Conservation (phyloP, 1,284 basidiomycete species). For the Pseudozyma pruni region DNA sequence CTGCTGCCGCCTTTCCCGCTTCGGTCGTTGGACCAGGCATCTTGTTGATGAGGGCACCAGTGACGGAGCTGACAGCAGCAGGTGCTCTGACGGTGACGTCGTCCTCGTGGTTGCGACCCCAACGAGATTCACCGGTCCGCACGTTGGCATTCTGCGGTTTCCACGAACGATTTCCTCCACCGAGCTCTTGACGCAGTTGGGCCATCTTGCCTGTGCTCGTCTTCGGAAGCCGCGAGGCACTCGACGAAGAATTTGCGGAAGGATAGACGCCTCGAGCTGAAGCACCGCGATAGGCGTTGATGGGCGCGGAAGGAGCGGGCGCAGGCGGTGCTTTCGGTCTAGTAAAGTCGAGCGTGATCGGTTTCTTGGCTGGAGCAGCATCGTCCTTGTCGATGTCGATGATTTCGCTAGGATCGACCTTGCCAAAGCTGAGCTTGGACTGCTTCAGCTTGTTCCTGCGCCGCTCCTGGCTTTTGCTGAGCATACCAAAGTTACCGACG, state of each 20-base stretch:
- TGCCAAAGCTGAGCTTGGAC: slow-evolving; percentile 53
- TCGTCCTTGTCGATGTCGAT: slow-evolving; percentile 49
- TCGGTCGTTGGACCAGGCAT: slow-evolving; percentile 32
- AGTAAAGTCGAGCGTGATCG: slow-evolving; percentile 47
- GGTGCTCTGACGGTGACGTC: slow-evolving; percentile 53
- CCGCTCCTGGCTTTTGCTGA: slow-evolving; percentile 35
- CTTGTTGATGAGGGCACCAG: slow-evolving; percentile 47
- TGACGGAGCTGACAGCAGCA: slow-evolving; percentile 56
- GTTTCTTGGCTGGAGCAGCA: slow-evolving; percentile 20
- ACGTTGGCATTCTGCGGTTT: slow-evolving; percentile 48
- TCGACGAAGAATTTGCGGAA: slow-evolving; percentile 13
- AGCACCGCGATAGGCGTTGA: slow-evolving; percentile 50
- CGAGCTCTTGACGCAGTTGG: slow-evolving; percentile 54
- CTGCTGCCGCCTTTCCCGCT: slow-evolving; percentile 27
- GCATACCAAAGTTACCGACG: slow-evolving; percentile 34
- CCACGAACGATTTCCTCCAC: slow-evolving; percentile 32
- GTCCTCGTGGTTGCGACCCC: slow-evolving; percentile 50
- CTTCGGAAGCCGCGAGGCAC: slow-evolving; percentile 22
- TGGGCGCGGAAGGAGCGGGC: slow-evolving; percentile 34
- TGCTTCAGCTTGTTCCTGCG: slow-evolving; percentile 49
- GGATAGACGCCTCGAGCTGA: slow-evolving; percentile 21
- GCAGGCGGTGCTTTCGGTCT: slow-evolving; percentile 21
- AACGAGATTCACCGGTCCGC: slow-evolving; percentile 24
- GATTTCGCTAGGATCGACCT: slow-evolving; percentile 37
- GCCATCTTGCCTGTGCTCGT: slow-evolving; percentile 46